phyloP scores from a whole-genome alignment of 2,329 filamentous ascomycete species.

The Colletotrichum sp. region DNA sequence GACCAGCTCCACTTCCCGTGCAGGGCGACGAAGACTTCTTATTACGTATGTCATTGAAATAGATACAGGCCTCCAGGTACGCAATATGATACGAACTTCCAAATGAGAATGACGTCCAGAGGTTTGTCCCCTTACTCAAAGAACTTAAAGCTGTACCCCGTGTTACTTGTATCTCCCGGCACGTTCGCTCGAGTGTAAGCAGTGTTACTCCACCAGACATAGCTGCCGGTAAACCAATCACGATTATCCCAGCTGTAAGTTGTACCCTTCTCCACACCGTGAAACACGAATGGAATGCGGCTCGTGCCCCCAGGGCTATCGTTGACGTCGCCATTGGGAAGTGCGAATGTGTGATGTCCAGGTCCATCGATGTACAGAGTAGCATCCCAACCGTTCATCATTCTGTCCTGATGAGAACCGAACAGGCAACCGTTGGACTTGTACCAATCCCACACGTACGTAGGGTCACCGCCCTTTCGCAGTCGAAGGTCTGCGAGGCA shows the following conservation, averaged over 20 bases:
- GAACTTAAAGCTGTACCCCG: slow-evolving; percentile 25
- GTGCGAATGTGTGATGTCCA: slow-evolving; percentile 29
- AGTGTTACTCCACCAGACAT: slow-evolving; percentile 24
- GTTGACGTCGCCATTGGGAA: slow-evolving; percentile 22
- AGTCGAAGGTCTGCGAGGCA: slow-evolving; percentile 29
- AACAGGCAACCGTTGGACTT: slow-evolving; percentile 31
- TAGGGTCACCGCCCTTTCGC: slow-evolving; percentile 27
- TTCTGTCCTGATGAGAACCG: slow-evolving; percentile 25
- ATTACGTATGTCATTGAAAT: not conserved
- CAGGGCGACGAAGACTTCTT: not conserved
- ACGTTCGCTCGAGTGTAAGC: slow-evolving; percentile 23
- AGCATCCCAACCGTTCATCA: slow-evolving; percentile 29
- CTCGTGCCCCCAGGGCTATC: slow-evolving; percentile 12
- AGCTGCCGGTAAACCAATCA: slow-evolving; percentile 25
- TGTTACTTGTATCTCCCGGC: slow-evolving; percentile 21
- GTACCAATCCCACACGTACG: slow-evolving; percentile 30
- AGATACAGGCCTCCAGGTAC: not conserved
- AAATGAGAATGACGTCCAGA: not conserved
- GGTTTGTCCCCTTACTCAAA: slow-evolving; percentile 18
- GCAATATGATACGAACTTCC: not conserved
- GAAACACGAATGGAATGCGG: slow-evolving; percentile 25
- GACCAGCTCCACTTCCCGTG: not conserved
- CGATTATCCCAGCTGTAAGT: slow-evolving; percentile 24
- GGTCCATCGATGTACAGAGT: slow-evolving; percentile 26
- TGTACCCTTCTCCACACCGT: slow-evolving; percentile 25